Evolutionary conservation across 768 basidiomycete genomes (phyloP), one percentile per base, ranked within the genome.

Genomic region (Rubroboletus pulcherrimus): DNA sequence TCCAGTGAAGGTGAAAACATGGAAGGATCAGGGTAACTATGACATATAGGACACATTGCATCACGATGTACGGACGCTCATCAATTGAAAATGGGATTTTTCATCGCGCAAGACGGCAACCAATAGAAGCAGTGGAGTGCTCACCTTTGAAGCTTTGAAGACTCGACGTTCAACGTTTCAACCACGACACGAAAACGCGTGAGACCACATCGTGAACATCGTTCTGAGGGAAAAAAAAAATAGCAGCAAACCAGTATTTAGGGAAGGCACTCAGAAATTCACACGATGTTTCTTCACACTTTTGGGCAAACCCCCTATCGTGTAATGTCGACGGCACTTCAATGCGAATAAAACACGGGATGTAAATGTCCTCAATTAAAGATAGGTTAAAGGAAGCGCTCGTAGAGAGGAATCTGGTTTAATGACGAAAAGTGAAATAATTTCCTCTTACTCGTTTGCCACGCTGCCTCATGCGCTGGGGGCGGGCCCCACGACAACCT

Each of bases 11-110:
- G 35, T 8, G 37, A 38, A 31, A 56, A 63, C 0, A 31, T 15
- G 73, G 79, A 81, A 75, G 78, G 21, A 81, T 91, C 89, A 90
- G 89, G 86, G 89, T 91, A 90, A 90, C 89, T 89, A 91, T 91
- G 89, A 91, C 89, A 87, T 81, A 77, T 79, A 77, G 69, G 69
- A 69, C 70, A 77, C 87, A 83, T 78, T 59, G 82, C 72, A 66
- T 70, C 77, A 75, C 67, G 64, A 74, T 61, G 70, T 35, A 69
- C 68, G 70, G 74, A 77, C 75, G 73, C 84, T 84, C 80, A 73
- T 70, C 75, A 63, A 21, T 39, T 55, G 66, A 71, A 69, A 59
- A 72, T 10, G 63, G 66, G 67, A 67, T 65, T 41, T 79, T 73
- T 85, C 87, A 89, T 89, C 87, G 68, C 19, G 9, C 2, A 59